Conservation (phyloP, 2,329 filamentous ascomycete genomes). For the Colletotrichum echinochloae region DNA sequence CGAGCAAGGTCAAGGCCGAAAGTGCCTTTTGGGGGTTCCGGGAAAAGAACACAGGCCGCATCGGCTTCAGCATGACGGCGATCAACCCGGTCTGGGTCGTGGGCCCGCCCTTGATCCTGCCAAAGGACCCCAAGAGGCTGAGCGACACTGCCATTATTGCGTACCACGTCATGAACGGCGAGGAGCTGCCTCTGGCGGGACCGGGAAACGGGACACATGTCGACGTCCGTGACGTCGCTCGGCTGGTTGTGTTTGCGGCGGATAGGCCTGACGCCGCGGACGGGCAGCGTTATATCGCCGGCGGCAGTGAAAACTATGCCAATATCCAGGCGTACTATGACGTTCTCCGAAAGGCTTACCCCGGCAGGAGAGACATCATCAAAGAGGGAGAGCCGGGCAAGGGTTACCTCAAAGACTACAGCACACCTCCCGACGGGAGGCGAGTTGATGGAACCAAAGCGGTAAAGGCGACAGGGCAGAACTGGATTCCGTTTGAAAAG, state of each 20-base stretch:
- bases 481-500: constrained; percentile 29
- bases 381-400: constrained; percentile 31
- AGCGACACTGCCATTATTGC: constrained; percentile 42
- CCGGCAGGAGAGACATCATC: constrained; percentile 21
- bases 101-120: constrained; percentile 36
- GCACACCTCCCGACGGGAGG: constrained; percentile 8
- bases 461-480: constrained; percentile 24
- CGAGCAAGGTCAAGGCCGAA: constrained; percentile 50
- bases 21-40: constrained; percentile 48
- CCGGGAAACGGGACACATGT: constrained; percentile 32
- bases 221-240: constrained; percentile 38
- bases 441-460: constrained; percentile 36
- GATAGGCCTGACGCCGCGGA: background rate
- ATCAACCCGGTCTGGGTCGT: constrained; percentile 36
- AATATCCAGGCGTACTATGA: constrained; percentile 31
- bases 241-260: constrained; percentile 29
- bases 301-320: constrained; percentile 19
- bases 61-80: constrained; percentile 43
- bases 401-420: constrained; percentile 27
- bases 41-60: constrained; percentile 44
- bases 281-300: constrained; percentile 23
- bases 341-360: constrained; percentile 23
- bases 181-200: constrained; percentile 3
- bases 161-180: constrained; percentile 39
- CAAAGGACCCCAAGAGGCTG: constrained; percentile 29